Percentiles rank a stretch among this genome's conserved stretches.
Evolutionary conservation across 2,329 filamentous ascomycete genomes (phyloP).

Genomic region (Hirsutella thompsonii): DNA sequence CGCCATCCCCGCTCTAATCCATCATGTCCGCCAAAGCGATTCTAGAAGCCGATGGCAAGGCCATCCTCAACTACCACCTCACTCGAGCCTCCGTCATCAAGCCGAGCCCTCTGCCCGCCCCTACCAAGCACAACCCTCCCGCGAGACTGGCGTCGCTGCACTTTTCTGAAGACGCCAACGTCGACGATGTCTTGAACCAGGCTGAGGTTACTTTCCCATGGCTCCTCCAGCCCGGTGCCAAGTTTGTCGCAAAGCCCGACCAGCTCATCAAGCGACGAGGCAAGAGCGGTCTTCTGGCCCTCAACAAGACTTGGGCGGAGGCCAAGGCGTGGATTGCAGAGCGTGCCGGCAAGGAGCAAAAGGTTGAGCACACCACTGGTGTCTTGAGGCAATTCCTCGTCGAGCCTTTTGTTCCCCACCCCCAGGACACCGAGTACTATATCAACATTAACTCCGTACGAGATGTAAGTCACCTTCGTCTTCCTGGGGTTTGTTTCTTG

Average conservation of each 20-base stretch:
- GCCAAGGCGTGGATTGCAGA: slow-evolving; percentile 88
- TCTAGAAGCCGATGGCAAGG: slow-evolving; percentile 98
- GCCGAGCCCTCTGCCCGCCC: slow-evolving; percentile 78
- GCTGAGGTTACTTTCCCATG: slow-evolving; percentile 95
- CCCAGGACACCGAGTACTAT: slow-evolving; percentile 94
- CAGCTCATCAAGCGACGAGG: slow-evolving; percentile 99
- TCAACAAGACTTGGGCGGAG: slow-evolving; percentile 97
- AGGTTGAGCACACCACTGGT: slow-evolving; percentile 86
- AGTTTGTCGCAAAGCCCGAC: slow-evolving; percentile 98
- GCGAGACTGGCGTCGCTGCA: slow-evolving; percentile 82
- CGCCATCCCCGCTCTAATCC: slow-evolving; percentile 12
- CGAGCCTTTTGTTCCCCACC: slow-evolving; percentile 95
- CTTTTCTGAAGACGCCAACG: slow-evolving; percentile 79
- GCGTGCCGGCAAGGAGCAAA: slow-evolving; percentile 80
- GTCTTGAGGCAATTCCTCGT: slow-evolving; percentile 91
- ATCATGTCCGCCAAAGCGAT: slow-evolving; percentile 70
- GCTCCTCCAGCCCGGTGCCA: slow-evolving; percentile 70
- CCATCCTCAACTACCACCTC: slow-evolving; percentile 99
- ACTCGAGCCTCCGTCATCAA: slow-evolving; percentile 96
- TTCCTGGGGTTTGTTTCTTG: too few species aligned
- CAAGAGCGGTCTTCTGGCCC: slow-evolving; percentile 89
- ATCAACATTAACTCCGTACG: slow-evolving; percentile 99
- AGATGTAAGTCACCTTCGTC: slow-evolving; percentile 98
- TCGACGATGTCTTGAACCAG: slow-evolving; percentile 79
- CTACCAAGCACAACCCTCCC: slow-evolving; percentile 82